Conservation (phyloP, 352 stramenopile species). For the Phytophthora idaei region DNA sequence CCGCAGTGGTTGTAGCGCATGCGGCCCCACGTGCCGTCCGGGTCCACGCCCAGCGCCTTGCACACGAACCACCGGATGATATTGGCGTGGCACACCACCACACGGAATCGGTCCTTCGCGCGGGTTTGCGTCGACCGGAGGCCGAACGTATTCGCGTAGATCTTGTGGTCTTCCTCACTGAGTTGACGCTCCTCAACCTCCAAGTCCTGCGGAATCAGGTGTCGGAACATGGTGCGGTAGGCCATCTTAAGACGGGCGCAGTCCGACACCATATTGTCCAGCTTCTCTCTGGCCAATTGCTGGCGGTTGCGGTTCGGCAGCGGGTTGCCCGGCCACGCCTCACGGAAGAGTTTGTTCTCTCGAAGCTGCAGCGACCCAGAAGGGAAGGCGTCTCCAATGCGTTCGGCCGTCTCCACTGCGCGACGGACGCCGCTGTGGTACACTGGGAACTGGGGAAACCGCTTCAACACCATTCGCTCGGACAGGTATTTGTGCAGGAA, state of each 20-base stretch:
- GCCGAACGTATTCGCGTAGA: slow-evolving; percentile 57
- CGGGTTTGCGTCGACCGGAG: slow-evolving; percentile 38
- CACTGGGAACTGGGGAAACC: slow-evolving; percentile 59
- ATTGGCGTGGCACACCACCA: slow-evolving; percentile 73
- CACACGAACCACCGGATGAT: slow-evolving; percentile 80
- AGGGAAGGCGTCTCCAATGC: slow-evolving; percentile 50
- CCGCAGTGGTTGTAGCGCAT: slow-evolving; percentile 78
- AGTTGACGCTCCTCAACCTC: slow-evolving; percentile 49
- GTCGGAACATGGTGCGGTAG: slow-evolving; percentile 72
- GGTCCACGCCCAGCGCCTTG: slow-evolving; percentile 65
- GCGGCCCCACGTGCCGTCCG: slow-evolving; percentile 68
- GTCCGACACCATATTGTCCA: slow-evolving; percentile 79
- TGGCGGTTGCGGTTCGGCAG: slow-evolving; percentile 68
- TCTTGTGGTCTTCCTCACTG: slow-evolving; percentile 59
- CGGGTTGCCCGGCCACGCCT: slow-evolving; percentile 71
- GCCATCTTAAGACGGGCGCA: slow-evolving; percentile 64
- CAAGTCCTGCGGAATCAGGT: slow-evolving; percentile 68
- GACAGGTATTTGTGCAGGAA: slow-evolving; percentile 60
- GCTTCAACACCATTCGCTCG: slow-evolving; percentile 55
- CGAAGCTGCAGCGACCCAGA: slow-evolving; percentile 38
- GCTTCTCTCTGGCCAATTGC: slow-evolving; percentile 65
- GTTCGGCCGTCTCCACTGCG: slow-evolving; percentile 56
- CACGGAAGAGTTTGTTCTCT: slow-evolving; percentile 75
- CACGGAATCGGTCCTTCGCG: slow-evolving; percentile 55
- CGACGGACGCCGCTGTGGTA: slow-evolving; percentile 67